These are phyloP conservation scores for Crassisporium funariophilum DNA, from an alignment of 768 basidiomycete genomes.

Conservation along the genomic window DNA sequence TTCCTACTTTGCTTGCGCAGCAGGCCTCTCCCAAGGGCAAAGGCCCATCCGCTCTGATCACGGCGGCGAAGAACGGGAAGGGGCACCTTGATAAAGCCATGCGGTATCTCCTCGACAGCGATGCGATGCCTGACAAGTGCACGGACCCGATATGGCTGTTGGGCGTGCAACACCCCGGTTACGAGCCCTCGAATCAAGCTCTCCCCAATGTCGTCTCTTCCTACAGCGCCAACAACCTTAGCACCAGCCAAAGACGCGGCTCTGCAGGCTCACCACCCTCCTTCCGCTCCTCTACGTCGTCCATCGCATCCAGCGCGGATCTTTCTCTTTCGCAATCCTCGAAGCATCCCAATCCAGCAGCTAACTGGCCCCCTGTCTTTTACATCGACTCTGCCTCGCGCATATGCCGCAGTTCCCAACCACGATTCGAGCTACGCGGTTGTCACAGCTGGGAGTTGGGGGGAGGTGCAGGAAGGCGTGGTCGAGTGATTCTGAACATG, in stretches of 20 bases:
- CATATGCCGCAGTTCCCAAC: constrained; percentile 78
- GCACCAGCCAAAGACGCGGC: constrained; percentile 18
- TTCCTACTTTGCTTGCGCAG: constrained; percentile 59
- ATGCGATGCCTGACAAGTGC: constrained; percentile 83
- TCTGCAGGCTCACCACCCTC: constrained; percentile 39
- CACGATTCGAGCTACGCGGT: constrained; percentile 68
- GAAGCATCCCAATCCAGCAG: constrained; percentile 38
- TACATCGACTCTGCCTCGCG: constrained; percentile 88
- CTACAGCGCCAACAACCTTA: neutral
- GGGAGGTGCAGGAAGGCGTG: constrained; percentile 21
- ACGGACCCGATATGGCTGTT: constrained; percentile 87
- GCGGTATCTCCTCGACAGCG: constrained; percentile 88
- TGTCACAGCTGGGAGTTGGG: constrained; percentile 39
- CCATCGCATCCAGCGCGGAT: constrained; percentile 24
- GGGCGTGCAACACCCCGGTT: constrained; percentile 80
- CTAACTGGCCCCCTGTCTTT: constrained; percentile 79
- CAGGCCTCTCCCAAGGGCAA: constrained; percentile 31
- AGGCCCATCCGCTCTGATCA: constrained; percentile 50
- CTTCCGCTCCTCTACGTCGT: constrained; percentile 45
- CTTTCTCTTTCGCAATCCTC: constrained; percentile 25
- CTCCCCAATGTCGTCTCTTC: neutral
- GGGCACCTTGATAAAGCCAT: constrained; percentile 82
- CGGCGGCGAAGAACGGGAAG: constrained; percentile 73
- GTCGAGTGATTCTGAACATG: too few relatives aligned
- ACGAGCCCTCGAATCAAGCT: constrained; percentile 45